phyloP scores from a whole-genome alignment of 768 basidiomycete genomes.

The Agrocybe praecox region DNA sequence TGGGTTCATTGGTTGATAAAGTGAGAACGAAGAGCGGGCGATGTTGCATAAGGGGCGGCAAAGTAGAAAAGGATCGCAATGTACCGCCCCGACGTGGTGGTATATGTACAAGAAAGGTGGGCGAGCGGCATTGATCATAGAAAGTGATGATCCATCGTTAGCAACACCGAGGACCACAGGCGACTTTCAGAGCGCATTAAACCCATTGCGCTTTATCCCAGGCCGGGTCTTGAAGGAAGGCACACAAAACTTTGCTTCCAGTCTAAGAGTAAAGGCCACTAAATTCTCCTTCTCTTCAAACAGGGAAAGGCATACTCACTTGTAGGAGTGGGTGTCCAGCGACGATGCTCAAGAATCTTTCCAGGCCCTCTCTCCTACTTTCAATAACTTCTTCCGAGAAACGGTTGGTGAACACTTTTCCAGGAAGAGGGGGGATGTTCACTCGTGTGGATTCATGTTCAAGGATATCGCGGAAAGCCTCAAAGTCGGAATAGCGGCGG shows the following conservation, averaged over 20 bases:
- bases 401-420: constrained; percentile 97
- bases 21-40: too few relatives aligned
- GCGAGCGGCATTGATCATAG: neutral
- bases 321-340: constrained; percentile 97
- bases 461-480: constrained; percentile 96
- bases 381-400: constrained; percentile 99
- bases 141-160: neutral
- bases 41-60: too few relatives aligned
- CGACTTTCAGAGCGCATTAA: neutral
- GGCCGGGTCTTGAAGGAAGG: constrained; percentile 91
- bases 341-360: constrained; percentile 93
- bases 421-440: constrained; percentile 96
- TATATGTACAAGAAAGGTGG: too few relatives aligned
- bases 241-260: constrained; percentile 94
- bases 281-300: neutral
- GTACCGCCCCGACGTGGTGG: too few relatives aligned
- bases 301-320: constrained; percentile 45
- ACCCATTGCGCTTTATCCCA: constrained; percentile 88
- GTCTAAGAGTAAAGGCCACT: constrained; percentile 53
- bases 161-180: neutral
- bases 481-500: constrained; percentile 90
- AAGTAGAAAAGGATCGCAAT: too few relatives aligned
- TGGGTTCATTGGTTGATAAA: too few relatives aligned
- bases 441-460: constrained; percentile 97
- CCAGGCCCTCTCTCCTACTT: constrained; percentile 85